phyloP scores from a whole-genome alignment of 2,329 filamentous ascomycete genomes.

The Ampelomyces quisqualis region DNA sequence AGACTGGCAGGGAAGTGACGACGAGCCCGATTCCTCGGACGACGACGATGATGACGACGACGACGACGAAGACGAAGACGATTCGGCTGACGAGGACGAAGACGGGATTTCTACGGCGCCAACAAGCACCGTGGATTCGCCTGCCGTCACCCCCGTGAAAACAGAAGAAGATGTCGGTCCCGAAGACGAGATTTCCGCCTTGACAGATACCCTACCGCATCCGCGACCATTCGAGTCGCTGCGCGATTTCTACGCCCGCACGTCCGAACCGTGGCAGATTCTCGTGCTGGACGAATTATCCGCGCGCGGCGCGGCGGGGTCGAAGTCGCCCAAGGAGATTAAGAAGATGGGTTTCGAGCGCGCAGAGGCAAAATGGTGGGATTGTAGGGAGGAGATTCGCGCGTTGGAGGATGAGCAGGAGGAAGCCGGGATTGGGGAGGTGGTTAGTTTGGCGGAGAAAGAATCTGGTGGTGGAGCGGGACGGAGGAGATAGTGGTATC shows the following conservation, averaged over 20 bases:
- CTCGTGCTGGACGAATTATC: constrained; percentile 74
- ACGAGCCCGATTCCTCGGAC: constrained; percentile 48
- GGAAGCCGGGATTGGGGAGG: constrained; percentile 89
- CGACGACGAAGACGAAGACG: constrained; percentile 47
- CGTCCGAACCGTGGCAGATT: constrained; percentile 87
- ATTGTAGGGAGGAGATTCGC: constrained; percentile 89
- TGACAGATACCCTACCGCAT: constrained; percentile 72
- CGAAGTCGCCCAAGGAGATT: constrained; percentile 81
- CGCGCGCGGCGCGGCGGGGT: constrained; percentile 58
- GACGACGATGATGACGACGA: constrained; percentile 43
- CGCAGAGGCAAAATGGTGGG: constrained; percentile 98
- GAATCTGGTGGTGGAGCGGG: constrained; percentile 45
- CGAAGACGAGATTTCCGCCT: constrained; percentile 56
- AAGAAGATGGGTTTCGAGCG: constrained; percentile 86
- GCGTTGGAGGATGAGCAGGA: constrained; percentile 94
- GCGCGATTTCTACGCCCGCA: constrained; percentile 88
- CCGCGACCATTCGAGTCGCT: constrained; percentile 81
- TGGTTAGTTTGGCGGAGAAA: constrained; percentile 79
- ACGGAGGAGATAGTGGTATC: constrained; percentile 30
- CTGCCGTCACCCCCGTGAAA: constrained; percentile 17
- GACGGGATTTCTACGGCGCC: constrained; percentile 56
- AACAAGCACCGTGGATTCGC: constrained; percentile 46
- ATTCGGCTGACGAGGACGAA: constrained; percentile 56
- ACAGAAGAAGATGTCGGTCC: constrained; percentile 48
- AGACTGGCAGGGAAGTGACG: constrained; percentile 69